Conservation (phyloP, 1,139 yeast genomes). For the Blastobotrys indianensis region DNA sequence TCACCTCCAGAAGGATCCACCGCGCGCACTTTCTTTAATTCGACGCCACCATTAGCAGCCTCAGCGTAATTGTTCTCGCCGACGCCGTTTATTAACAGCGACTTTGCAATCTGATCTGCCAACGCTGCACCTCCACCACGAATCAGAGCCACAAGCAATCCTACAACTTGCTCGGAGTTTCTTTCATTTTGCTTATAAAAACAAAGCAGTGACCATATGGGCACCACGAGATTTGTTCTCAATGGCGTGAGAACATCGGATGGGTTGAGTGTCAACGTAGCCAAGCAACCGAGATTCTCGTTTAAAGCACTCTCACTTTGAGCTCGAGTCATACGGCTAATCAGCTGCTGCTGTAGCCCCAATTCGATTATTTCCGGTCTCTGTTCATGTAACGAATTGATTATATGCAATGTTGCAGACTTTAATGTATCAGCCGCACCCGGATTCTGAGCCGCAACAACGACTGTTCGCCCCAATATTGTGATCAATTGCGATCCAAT, state of each 20-base stretch:
- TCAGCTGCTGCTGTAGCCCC: slow-evolving; percentile 42
- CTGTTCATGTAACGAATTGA: slow-evolving; percentile 48
- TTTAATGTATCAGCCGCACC: slow-evolving; percentile 37
- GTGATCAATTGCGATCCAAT: slow-evolving; percentile 58
- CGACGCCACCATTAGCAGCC: slow-evolving; percentile 53
- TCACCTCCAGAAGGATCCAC: not conserved
- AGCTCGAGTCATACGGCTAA: slow-evolving; percentile 13
- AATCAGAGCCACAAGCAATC: slow-evolving; percentile 15
- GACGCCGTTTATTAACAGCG: slow-evolving; percentile 7
- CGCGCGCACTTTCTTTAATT: slow-evolving; percentile 18
- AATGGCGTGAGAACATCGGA: slow-evolving; percentile 24
- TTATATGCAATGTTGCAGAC: slow-evolving; percentile 52
- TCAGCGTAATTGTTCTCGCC: slow-evolving; percentile 32
- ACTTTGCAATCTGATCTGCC: slow-evolving; percentile 1
- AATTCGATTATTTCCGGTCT: slow-evolving; percentile 52
- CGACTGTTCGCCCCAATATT: slow-evolving; percentile 33
- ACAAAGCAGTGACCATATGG: slow-evolving; percentile 59
- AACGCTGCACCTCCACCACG: not conserved
- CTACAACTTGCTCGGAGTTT: slow-evolving; percentile 32
- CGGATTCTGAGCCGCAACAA: not conserved
- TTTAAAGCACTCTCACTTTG: slow-evolving; percentile 48
- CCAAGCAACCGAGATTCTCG: slow-evolving; percentile 57
- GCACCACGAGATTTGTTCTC: slow-evolving; percentile 34
- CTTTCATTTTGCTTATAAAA: slow-evolving; percentile 42
- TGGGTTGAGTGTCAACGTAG: slow-evolving; percentile 53